Base-by-base conservation (phyloP, 23 red algal species). In the Gracilariopsis chorda region DNA sequence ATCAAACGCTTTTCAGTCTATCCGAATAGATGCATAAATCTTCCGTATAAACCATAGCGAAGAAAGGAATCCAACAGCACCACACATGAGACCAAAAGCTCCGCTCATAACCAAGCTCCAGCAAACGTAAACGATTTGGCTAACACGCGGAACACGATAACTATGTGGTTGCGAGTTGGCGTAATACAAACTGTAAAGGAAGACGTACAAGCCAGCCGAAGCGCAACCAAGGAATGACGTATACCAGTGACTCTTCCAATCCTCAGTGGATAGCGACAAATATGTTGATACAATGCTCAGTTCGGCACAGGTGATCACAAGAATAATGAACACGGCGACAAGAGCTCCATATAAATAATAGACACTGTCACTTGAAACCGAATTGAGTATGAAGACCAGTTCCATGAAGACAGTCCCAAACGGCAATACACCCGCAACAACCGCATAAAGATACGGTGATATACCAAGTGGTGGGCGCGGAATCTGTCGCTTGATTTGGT, bases 331-430 rank as follows among this genome's bases (percentile, higher is more conserved):
- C 2, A 94, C 92, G 7, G 84, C 46, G 14, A 93, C 69, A 36
- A 98, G 48, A 69, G 94, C 93, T 36, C 96, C 96, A 49, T 95
- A 98, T 51, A 98, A 82, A 79, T 98, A 98, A 44, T 95, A 98
- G 16, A 94, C 77, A 47, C 88, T 89, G 40, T 88, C 86, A 48
- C 78, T 83, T 46, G 65, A 83, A 1, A 95, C 63, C 17, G 92
- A 90, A 60, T 88, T 95, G 46, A 98, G 86, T 43, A 98, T 78
- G 43, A 98, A 88, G 17, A 98, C 92, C 43, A 98, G 67, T 75
- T 94, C 84, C 82, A 98, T 92, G 71, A 98, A 98, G 20, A 98
- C 87, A 19, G 84, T 84, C 5, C 92, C 96, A 73, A 98, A 98
- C 19, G 92, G 92, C 51, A 98, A 56, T 40, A 95, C 40, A 30